Base-by-base conservation (phyloP, 257 asterid species). In the Verbascum thapsus region DNA sequence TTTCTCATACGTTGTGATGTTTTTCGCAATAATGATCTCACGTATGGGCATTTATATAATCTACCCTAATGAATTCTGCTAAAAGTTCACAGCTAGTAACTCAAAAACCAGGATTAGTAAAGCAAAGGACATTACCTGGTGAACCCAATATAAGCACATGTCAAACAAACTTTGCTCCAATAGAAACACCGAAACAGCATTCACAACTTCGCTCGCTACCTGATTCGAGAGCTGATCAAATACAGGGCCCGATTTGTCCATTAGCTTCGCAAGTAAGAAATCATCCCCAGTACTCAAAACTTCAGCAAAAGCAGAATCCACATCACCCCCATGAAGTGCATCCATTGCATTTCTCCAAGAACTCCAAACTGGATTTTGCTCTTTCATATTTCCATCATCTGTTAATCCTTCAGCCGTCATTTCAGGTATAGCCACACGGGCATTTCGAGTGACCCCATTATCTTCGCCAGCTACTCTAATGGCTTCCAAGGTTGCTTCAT, bases 271-370 rank as follows among this genome's bases (percentile, higher is more conserved):
- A 13, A 94, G 98, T 82, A 90, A 82, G 55, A 75, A 66, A 68
- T 94, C 98, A 44, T 94, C 98, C 15, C 96, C 92, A 26, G 86
- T 84, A 8, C 95, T 76, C 80, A 94, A 63, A 64, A 88, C 95
- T 42, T 88, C 95, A 71, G 95, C 88, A 80, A 84, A 94, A 70
- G 96, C 99, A 40, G 92, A 65, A 71, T 94, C 98, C 66, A 81
- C 20, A 42, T 94, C 98, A 30, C 96, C 96, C 6, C 66, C 82
- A 59, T 81, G 86, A 71, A 94, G 84, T 20, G 98, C 94, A 67
- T 94, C 99, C 95, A 94, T 94, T 30, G 98, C 99, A 52, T 86
- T 88, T 68, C 86, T 83, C 98, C 99, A 94, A 23, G 88, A 78
- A 53, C 77, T 83, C 99, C 99, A 88, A 41, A 75, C 71, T 0